Evolutionary conservation across 176 grass and related monocot genomes (phyloP), one percentile per base, ranked within the genome.

Genomic region (Tillandsia fasciculata): DNA sequence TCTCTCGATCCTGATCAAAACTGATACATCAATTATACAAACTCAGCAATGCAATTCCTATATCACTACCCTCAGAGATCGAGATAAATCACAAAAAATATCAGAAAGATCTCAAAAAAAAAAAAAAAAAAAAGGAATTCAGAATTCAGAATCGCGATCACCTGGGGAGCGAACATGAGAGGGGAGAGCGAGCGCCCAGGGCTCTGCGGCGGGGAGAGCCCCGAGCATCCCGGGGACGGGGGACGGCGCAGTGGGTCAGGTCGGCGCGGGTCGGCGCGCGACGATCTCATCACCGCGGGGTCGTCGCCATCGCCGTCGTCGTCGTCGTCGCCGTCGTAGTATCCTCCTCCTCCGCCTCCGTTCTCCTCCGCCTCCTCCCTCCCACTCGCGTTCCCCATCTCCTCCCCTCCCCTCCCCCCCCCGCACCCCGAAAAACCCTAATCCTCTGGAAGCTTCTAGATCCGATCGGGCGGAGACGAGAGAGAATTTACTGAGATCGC

Each of bases 141-240:
- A 61, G 8, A n/a, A 61, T 61, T 61, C 17, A 61, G 22, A 28
- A 47, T 82, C 51, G 81, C 75, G 71, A 85, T 80, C 76, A 90
- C 95, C 95, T 99, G 95, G 49, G 95, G 90, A 53, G 91, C 78
- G 80, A 99, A 99, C 90, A 99, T 93, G 74, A 89, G 95, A 67
- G 95, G 95, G 9, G 95, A 99, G 75, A 84, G 86, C 67, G 95
- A 88, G 50, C 79, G 90, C 42, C 82, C 79, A 11, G 90, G 87
- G 77, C 80, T 93, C 63, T 83, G 79, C 3, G 90, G 95, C 20
- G 95, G 82, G 75, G 82, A 93, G 69, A 52, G 51, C 1, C 77
- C 73, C 0, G 70, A 67, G 66, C 78, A 71, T 7, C 73, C 90
- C 6, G 76, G 82, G 11, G 84, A 94, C 77, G 72, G 67, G 50